phyloP scores from a whole-genome alignment of 1,284 basidiomycete species.

The Pseudozyma hubeiensis region DNA sequence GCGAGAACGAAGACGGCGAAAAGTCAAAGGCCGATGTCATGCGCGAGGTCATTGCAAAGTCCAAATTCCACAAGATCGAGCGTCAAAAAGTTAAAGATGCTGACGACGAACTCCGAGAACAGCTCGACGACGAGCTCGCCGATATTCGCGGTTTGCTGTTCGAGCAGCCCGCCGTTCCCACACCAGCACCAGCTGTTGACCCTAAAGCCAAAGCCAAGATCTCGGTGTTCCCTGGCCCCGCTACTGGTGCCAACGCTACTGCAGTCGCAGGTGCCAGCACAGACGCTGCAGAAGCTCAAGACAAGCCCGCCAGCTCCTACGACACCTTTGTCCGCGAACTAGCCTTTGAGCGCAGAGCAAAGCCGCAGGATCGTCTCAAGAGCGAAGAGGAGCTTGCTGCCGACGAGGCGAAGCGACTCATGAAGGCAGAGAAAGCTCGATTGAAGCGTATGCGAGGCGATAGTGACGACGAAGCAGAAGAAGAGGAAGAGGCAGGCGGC shows the following conservation, averaged over 20 bases:
- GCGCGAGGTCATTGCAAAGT: slow-evolving; percentile 97
- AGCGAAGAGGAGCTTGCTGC: slow-evolving; percentile 92
- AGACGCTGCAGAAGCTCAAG: slow-evolving; percentile 9
- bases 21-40: slow-evolving; percentile 90
- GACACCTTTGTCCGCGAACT: slow-evolving; percentile 92
- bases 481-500: slow-evolving; percentile 66
- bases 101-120: slow-evolving; percentile 85
- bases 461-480: slow-evolving; percentile 71
- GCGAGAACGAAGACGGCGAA: slow-evolving; percentile 74
- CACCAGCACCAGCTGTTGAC: slow-evolving; percentile 27
- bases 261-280: slow-evolving; percentile 20
- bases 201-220: slow-evolving; percentile 37
- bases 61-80: slow-evolving; percentile 81
- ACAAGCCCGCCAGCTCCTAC: slow-evolving; percentile 72
- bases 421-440: slow-evolving; percentile 85
- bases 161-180: slow-evolving; percentile 35
- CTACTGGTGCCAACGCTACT: slow-evolving; percentile 33
- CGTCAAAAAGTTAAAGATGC: slow-evolving; percentile 88
- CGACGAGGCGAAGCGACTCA: slow-evolving; percentile 87
- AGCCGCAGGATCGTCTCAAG: slow-evolving; percentile 94
- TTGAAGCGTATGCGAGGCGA: slow-evolving; percentile 88
- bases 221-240: slow-evolving; percentile 35
- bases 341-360: slow-evolving; percentile 90
- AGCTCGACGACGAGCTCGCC: slow-evolving; percentile 89
- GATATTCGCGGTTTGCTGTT: slow-evolving; percentile 81